Conservation (phyloP, 2,329 filamentous ascomycete genomes). For the Calonectria pseudoreteaudii region DNA sequence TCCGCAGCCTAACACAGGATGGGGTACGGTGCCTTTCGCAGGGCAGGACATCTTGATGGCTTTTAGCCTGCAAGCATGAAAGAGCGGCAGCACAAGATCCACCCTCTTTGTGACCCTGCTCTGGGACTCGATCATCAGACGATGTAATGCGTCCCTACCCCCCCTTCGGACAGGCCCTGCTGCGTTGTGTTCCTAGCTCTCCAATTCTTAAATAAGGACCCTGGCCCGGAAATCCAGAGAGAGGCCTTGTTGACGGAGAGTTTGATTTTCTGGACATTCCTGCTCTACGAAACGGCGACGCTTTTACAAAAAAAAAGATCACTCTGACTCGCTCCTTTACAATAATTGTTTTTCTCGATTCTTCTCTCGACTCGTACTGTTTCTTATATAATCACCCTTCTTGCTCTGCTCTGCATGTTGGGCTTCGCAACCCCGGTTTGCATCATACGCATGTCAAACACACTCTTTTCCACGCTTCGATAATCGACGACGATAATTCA, state of each 20-base stretch:
- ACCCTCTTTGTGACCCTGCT: slow-evolving; percentile 44
- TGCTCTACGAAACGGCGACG: slow-evolving; percentile 32
- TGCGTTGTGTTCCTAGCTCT: slow-evolving; percentile 39
- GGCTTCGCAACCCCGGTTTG: slow-evolving; percentile 28
- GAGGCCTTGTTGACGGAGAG: slow-evolving; percentile 32
- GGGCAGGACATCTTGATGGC: slow-evolving; percentile 43
- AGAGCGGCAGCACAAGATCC: slow-evolving; percentile 41
- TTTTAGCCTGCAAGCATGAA: slow-evolving; percentile 46
- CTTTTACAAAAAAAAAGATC: slow-evolving; percentile 42
- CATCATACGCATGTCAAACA: slow-evolving; percentile 34
- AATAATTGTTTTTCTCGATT: slow-evolving; percentile 30
- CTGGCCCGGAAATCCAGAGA: slow-evolving; percentile 42
- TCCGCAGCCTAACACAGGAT: slow-evolving; percentile 41
- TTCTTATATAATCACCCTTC: slow-evolving; percentile 32
- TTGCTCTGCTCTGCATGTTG: slow-evolving; percentile 32
- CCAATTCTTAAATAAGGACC: slow-evolving; percentile 45
- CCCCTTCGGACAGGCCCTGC: slow-evolving; percentile 34
- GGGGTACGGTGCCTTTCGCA: slow-evolving; percentile 35
- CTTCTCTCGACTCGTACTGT: slow-evolving; percentile 26
- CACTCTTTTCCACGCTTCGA: slow-evolving; percentile 40
- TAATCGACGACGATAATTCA: slow-evolving; percentile 34
- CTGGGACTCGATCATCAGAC: slow-evolving; percentile 45
- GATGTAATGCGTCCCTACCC: slow-evolving; percentile 43
- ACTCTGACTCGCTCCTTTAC: slow-evolving; percentile 35
- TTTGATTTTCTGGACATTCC: slow-evolving; percentile 35